phyloP scores from a whole-genome alignment of 2,329 filamentous ascomycete species.

The Chaetothyriales sp. region DNA sequence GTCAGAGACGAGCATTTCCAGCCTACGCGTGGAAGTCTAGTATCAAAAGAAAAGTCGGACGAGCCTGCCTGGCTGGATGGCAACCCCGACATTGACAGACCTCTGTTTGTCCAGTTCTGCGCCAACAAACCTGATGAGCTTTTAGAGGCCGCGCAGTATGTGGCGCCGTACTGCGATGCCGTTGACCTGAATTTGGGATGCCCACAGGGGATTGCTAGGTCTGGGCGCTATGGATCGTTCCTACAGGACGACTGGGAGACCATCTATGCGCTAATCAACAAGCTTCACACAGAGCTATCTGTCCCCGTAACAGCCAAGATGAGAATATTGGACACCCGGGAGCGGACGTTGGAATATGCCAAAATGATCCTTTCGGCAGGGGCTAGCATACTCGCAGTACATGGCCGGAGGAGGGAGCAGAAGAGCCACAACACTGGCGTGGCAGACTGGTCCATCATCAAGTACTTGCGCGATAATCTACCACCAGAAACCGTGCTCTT shows the following conservation, averaged over 20 bases:
- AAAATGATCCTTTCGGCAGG: conserved; percentile 73
- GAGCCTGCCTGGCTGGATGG: conserved; percentile 57
- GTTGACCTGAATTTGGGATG: conserved; percentile 86
- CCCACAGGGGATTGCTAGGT: conserved; percentile 84
- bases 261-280: conserved; percentile 68
- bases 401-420: conserved; percentile 76
- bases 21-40: conserved; percentile 35
- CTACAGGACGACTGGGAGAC: conserved; percentile 82
- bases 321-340: conserved; percentile 68
- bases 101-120: conserved; percentile 93
- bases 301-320: conserved; percentile 93
- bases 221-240: conserved; percentile 85
- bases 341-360: conserved; percentile 78
- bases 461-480: conserved; percentile 66
- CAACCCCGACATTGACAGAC: conserved; percentile 68
- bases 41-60: conserved; percentile 21
- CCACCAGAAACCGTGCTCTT: conserved; percentile 84
- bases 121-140: conserved; percentile 34
- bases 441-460: conserved; percentile 79
- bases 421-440: conserved; percentile 91
- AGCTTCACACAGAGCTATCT: conserved; percentile 59
- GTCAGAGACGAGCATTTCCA: conserved; percentile 76
- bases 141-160: conserved; percentile 53
- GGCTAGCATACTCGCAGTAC: conserved; percentile 83
- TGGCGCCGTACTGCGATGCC: conserved; percentile 79